phyloP scores from a whole-genome alignment of 768 basidiomycete genomes.

The Leucocoprinus leucothites region DNA sequence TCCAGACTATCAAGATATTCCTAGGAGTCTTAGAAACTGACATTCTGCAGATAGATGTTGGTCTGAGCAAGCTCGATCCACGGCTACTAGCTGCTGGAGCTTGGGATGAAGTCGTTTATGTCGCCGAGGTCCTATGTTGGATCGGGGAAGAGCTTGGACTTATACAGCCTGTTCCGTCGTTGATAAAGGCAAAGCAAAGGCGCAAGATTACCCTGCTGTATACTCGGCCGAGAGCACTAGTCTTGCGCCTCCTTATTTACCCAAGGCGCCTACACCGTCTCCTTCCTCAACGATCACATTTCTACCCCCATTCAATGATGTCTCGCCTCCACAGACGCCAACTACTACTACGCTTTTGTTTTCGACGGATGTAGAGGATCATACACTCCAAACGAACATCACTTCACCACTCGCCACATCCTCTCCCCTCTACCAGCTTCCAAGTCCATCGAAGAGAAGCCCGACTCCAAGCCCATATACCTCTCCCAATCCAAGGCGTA shows the following conservation, averaged over 20 bases:
- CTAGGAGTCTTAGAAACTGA: constrained; percentile 72
- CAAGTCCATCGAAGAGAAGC: not conserved
- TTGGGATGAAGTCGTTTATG: constrained; percentile 62
- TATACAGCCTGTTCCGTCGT: constrained; percentile 7
- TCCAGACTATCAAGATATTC: constrained; percentile 72
- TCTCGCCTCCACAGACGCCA: constrained; percentile 10
- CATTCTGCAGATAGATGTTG: constrained; percentile 56
- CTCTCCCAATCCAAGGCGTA: not conserved
- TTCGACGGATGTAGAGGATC: constrained; percentile 12
- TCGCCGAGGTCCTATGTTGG: constrained; percentile 71
- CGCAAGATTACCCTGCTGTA: not conserved
- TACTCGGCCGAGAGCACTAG: not conserved
- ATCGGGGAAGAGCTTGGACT: constrained; percentile 47
- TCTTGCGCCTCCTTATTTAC: constrained; percentile 9
- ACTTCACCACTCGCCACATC: constrained; percentile 1
- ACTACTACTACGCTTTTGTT: constrained; percentile 23
- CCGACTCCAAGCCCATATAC: not conserved
- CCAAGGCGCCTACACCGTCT: constrained; percentile 22
- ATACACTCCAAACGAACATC: constrained; percentile 5
- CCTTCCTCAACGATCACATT: constrained; percentile 16
- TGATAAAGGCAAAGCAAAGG: not conserved
- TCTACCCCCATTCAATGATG: constrained; percentile 7
- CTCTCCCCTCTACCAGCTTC: not conserved
- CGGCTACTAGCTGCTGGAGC: constrained; percentile 59
- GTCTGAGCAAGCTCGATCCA: constrained; percentile 65